These are phyloP conservation scores for Blastobotrys petasosporus DNA, from an alignment of 1,139 yeast species.

Conservation along the genomic window DNA sequence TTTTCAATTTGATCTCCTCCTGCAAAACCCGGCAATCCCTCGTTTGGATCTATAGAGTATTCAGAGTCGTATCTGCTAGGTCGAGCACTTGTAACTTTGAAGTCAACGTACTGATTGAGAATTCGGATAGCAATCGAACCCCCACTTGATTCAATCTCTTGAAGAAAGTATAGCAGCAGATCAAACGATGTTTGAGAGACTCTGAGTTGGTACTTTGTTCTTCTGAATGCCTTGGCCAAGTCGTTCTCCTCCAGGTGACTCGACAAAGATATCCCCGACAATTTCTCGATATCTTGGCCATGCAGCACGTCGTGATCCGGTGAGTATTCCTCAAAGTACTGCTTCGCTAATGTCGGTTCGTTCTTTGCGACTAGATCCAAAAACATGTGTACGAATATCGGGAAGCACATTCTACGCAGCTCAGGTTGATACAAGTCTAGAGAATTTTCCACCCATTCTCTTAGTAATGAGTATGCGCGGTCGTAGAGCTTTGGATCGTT, in stretches of 20 bases:
- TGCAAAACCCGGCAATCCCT: conserved; percentile 57
- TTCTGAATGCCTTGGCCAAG: conserved; percentile 67
- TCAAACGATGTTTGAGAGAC: conserved; percentile 84
- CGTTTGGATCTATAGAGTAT: conserved; percentile 46
- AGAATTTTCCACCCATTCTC: conserved; percentile 88
- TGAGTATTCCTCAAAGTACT: conserved; percentile 68
- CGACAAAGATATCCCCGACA: conserved; percentile 68
- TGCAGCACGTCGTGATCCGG: conserved; percentile 72
- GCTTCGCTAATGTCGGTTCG: conserved; percentile 55
- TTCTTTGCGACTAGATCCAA: conserved; percentile 68
- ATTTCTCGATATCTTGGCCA: conserved; percentile 64
- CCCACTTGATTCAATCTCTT: conserved; percentile 88
- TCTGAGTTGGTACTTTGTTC: conserved; percentile 65
- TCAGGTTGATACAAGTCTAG: conserved; percentile 91
- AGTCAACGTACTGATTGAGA: conserved; percentile 78
- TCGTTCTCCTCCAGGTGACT: conserved; percentile 82
- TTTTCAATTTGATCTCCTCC: conserved; percentile 43
- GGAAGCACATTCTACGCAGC: conserved; percentile 74
- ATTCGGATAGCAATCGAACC: conserved; percentile 83
- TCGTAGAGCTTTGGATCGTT: conserved; percentile 55
- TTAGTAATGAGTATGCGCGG: conserved; percentile 71
- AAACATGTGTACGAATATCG: conserved; percentile 84
- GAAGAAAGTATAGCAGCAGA: conserved; percentile 74
- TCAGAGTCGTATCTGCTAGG: conserved; percentile 32
- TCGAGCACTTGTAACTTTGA: conserved; percentile 43